Percentiles rank a stretch among this genome's conserved stretches.
These are phyloP conservation scores for Thelonectria blattea DNA, from an alignment of 2,329 filamentous ascomycete genomes.

Conservation along the genomic window DNA sequence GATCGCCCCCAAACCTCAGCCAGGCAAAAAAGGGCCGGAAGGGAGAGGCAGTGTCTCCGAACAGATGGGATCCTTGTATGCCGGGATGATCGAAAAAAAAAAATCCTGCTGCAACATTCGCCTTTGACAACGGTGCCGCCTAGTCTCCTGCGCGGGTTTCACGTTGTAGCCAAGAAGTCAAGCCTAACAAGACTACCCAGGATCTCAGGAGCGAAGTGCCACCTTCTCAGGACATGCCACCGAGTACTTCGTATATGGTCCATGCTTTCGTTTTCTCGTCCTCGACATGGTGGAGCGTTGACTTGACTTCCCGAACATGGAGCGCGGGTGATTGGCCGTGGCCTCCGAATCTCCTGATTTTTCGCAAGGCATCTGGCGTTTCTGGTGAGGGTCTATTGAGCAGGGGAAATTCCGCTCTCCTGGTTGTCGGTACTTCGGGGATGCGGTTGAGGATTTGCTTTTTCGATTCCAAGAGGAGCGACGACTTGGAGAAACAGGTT, in stretches of 20 bases:
- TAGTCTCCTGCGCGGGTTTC: conserved; percentile 21
- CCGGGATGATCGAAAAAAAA: conserved; percentile 3
- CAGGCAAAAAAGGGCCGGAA: conserved; percentile 14
- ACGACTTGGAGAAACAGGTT: background rate
- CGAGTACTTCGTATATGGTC: conserved; percentile 7
- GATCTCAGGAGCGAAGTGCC: conserved; percentile 9
- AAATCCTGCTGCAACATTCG: conserved; percentile 25
- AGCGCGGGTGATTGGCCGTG: background rate
- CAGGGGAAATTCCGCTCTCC: conserved; percentile 8
- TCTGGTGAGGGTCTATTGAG: background rate
- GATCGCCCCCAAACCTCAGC: conserved; percentile 7
- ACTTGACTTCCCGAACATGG: background rate
- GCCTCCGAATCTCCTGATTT: conserved; percentile 13
- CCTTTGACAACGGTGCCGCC: conserved; percentile 10
- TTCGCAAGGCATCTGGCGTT: conserved; percentile 2
- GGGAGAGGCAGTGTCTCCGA: conserved; percentile 18
- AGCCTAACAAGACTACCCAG: conserved; percentile 4
- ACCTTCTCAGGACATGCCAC: conserved; percentile 6
- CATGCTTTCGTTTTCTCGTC: background rate
- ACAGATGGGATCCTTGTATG: conserved; percentile 22
- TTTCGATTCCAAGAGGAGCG: conserved; percentile 1
- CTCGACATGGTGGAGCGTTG: conserved; percentile 7
- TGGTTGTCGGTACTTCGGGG: conserved; percentile 5
- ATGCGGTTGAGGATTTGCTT: background rate
- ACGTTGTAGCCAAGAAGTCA: conserved; percentile 18